Evolutionary conservation across 345 rosid genomes (phyloP), one percentile per base, ranked within the genome.

Genomic region (Jatropha curcas): DNA sequence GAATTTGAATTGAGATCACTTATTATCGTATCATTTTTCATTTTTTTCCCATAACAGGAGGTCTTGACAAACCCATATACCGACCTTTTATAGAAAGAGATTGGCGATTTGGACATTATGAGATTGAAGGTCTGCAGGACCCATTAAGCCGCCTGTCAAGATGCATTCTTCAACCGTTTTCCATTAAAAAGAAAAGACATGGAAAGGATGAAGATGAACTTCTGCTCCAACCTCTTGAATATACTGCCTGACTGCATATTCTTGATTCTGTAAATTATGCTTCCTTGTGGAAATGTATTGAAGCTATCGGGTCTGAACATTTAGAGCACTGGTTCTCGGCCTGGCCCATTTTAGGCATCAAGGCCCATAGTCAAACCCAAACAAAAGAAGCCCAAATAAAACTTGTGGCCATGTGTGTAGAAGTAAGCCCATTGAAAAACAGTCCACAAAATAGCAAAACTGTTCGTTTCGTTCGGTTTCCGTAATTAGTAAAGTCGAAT

Each of bases 81-180:
- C 84, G 94, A 25, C 85, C 84, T 17, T 82, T 65, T 28, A 70
- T 92, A 55, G 83, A 76, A 27, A 84, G 96, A 60, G 97, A 94
- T 74, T 94, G 98, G 98, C 88, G 94, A 57, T 94, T 94, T 80
- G 98, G 98, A 74, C 97, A 90, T 80, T 94, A 94, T 74, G 87
- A 90, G 82, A 82, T 94, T 93, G 98, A 94, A 69, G 96, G 97
- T 77, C 89, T 94, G 61, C 98, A 92, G 80, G 98, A 94, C 69
- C 98, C 98, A 1, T 66, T 94, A 62, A 90, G 90, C 77, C 83
- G 91, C 30, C 33, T 90, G 20, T 82, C 85, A 50, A 79, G 92
- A 83, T 50, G 71, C 64, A 77, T 94, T 67, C 81, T 80, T 61
- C 86, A 67, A 33, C 82, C 88, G 50, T 75, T 90, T 80, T 73